Percentiles rank a stretch among this genome's conserved stretches.
phyloP scores from a whole-genome alignment of 768 basidiomycete genomes.

The Phlebiopsis flavidoalba region DNA sequence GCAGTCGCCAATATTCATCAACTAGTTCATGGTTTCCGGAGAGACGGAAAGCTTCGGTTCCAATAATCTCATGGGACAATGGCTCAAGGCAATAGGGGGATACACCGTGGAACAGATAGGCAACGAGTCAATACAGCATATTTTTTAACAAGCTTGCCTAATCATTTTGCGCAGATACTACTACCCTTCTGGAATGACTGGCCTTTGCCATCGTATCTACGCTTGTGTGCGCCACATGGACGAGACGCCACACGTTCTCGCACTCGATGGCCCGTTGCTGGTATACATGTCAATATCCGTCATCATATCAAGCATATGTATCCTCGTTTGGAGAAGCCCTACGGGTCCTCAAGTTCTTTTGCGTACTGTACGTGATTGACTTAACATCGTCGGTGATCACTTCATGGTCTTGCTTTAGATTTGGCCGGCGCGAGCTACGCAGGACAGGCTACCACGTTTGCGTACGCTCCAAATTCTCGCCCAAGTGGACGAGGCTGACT shows the following conservation, averaged over 20 bases:
- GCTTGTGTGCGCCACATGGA: slow-evolving; percentile 57
- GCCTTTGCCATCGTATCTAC: slow-evolving; percentile 62
- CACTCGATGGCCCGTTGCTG: slow-evolving; percentile 58
- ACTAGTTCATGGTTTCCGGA: slow-evolving; percentile 58
- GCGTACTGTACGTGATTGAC: slow-evolving; percentile 52
- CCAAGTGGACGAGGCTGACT: neutral
- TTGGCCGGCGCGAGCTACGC: slow-evolving; percentile 64
- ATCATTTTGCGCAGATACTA: slow-evolving; percentile 28
- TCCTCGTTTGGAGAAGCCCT: slow-evolving; percentile 58
- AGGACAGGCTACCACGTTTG: slow-evolving; percentile 74
- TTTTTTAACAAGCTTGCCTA: too few relatives aligned
- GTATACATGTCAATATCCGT: slow-evolving; percentile 56
- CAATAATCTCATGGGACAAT: slow-evolving; percentile 72
- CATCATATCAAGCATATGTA: slow-evolving; percentile 48
- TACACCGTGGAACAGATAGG: slow-evolving; percentile 62
- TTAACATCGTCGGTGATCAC: neutral
- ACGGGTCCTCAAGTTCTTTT: slow-evolving; percentile 65
- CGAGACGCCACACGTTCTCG: slow-evolving; percentile 49
- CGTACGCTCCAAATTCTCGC: slow-evolving; percentile 33
- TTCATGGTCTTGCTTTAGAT: slow-evolving; percentile 27
- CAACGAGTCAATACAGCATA: slow-evolving; percentile 18
- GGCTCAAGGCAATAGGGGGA: slow-evolving; percentile 56
- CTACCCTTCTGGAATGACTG: slow-evolving; percentile 62
- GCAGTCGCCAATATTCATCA: too few relatives aligned
- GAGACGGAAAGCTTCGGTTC: slow-evolving; percentile 66